Evolutionary conservation across 2,329 filamentous ascomycete species (phyloP).

Genomic region (Pyricularia pennisetigena): DNA sequence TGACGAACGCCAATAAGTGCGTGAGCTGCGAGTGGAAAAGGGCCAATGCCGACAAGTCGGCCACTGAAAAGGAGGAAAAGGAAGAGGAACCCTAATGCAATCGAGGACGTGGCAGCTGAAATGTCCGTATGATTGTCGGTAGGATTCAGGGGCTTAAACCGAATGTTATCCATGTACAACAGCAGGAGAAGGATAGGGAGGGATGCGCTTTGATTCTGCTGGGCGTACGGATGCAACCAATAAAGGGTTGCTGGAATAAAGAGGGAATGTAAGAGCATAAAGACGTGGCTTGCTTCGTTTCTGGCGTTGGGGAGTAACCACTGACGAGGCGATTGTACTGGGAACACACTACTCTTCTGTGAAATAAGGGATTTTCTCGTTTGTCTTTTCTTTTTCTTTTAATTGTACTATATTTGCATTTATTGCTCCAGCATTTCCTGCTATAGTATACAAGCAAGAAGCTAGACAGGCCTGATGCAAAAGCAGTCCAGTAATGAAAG

Average conservation of each 20-base stretch:
- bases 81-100: conserved; percentile 21
- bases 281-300: not conserved
- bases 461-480: not conserved
- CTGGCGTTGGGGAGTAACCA: not conserved
- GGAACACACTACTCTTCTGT: conserved; percentile 1
- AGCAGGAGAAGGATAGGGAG: not conserved
- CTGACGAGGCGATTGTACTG: not conserved
- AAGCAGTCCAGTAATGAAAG: not conserved
- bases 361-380: not conserved
- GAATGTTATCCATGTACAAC: not conserved
- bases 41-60: conserved; percentile 29
- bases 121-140: not conserved
- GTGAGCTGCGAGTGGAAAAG: conserved; percentile 48
- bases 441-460: not conserved
- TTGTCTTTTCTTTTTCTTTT: not conserved
- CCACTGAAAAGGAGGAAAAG: conserved; percentile 48
- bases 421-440: not conserved
- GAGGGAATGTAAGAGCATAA: not conserved
- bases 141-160: not conserved
- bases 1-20: conserved; percentile 64
- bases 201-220: not conserved
- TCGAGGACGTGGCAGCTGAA: not conserved
- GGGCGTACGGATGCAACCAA: not conserved
- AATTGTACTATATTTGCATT: not conserved
- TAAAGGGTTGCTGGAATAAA: not conserved